These are phyloP conservation scores for Leccinum sublutescens DNA, from an alignment of 768 basidiomycete species.

Conservation along the genomic window DNA sequence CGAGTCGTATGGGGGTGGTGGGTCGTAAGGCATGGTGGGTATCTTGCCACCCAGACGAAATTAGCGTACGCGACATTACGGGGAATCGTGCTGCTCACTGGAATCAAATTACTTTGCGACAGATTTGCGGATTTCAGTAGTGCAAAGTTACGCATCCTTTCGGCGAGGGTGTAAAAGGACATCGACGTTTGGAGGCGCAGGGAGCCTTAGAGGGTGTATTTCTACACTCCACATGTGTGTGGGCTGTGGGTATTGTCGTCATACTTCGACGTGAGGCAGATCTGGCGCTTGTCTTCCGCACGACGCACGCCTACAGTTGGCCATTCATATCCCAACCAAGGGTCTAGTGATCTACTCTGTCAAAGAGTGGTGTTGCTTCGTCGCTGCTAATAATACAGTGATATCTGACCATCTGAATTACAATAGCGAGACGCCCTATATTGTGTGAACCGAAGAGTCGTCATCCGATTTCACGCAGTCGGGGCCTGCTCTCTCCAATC, in stretches of 20 bases:
- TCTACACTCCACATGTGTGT: neutral
- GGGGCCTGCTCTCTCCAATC: slow-evolving; percentile 19
- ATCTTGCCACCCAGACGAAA: slow-evolving; percentile 2
- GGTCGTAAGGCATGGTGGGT: neutral
- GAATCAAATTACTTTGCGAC: neutral
- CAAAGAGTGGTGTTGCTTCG: slow-evolving; percentile 2
- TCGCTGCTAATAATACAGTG: slow-evolving; percentile 7
- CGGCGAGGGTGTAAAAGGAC: slow-evolving; percentile 1
- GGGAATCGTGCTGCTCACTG: slow-evolving; percentile 10
- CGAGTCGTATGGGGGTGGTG: slow-evolving; percentile 19
- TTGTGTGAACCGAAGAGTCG: slow-evolving; percentile 11
- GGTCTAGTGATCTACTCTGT: slow-evolving; percentile 4
- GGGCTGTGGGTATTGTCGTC: slow-evolving; percentile 18
- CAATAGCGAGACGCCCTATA: neutral
- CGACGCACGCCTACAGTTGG: slow-evolving; percentile 1
- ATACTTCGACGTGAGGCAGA: slow-evolving; percentile 10
- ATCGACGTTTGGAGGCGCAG: neutral
- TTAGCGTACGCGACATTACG: neutral
- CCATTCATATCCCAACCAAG: slow-evolving; percentile 13
- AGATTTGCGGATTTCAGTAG: neutral
- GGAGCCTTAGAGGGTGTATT: neutral
- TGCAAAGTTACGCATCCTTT: slow-evolving; percentile 4
- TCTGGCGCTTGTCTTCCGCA: neutral
- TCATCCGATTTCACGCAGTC: slow-evolving; percentile 26
- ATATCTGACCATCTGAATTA: slow-evolving; percentile 2